phyloP scores from a whole-genome alignment of 2,329 filamentous ascomycete species.

The Cladophialophora chaetospira region DNA sequence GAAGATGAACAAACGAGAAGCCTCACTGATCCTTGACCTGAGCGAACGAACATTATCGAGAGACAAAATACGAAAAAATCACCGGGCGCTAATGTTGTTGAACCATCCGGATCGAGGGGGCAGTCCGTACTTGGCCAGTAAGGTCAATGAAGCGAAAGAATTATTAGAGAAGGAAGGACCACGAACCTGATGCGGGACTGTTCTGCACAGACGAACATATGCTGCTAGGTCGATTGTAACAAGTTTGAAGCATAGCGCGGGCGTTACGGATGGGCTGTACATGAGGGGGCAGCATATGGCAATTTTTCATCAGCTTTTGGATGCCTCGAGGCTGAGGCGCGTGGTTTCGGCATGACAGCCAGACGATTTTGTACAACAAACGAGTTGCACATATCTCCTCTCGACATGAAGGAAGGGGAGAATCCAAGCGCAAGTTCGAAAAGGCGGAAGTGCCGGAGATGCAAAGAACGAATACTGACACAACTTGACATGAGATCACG shows the following conservation, averaged over 20 bases:
- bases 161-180: constrained; percentile 71
- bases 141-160: constrained; percentile 98
- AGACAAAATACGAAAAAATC: constrained; percentile 92
- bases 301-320: not conserved
- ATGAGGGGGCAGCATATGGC: not conserved
- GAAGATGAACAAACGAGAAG: constrained; percentile 91
- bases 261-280: constrained; percentile 13
- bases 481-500: no score
- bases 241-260: constrained; percentile 21
- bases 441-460: no score
- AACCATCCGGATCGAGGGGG: constrained; percentile 98
- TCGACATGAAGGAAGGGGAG: no score
- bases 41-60: constrained; percentile 87
- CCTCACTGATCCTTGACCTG: constrained; percentile 84
- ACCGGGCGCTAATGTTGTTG: constrained; percentile 91
- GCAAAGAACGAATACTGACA: no score
- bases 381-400: constrained; percentile 12
- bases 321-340: not conserved
- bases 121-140: constrained; percentile 93
- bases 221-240: not conserved
- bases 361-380: constrained; percentile 8
- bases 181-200: not conserved
- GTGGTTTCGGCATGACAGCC: not conserved
- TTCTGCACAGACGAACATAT: no score
- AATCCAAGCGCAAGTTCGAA: no score